Evolutionary conservation across 768 basidiomycete species (phyloP).

Genomic region (Rhodocollybia butyracea): DNA sequence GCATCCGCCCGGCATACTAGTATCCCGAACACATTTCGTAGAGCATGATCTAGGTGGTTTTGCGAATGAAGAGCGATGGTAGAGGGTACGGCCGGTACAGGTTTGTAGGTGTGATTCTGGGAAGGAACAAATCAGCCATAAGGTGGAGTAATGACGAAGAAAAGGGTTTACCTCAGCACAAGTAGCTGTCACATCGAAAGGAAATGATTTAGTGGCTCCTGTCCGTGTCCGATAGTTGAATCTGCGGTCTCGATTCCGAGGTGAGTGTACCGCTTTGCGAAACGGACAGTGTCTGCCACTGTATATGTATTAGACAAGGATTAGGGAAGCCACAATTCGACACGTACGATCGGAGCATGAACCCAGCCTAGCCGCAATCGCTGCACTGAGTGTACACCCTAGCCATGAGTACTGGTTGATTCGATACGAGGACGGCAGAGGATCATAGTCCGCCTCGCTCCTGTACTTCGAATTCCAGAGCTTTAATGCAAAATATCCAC

Average conservation of each 20-base stretch:
- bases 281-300: constrained; percentile 57
- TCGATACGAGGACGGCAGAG: constrained; percentile 62
- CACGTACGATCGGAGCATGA: constrained; percentile 41
- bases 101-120: constrained; percentile 53
- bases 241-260: constrained; percentile 68
- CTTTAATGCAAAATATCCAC: constrained; percentile 59
- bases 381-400: constrained; percentile 88
- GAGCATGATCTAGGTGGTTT: constrained; percentile 43
- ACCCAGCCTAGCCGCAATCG: constrained; percentile 67
- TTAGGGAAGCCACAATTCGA: neutral
- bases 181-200: constrained; percentile 49
- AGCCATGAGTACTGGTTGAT: constrained; percentile 81
- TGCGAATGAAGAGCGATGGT: constrained; percentile 57
- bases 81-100: constrained; percentile 81
- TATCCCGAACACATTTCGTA: constrained; percentile 80
- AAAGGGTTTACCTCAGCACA: constrained; percentile 47
- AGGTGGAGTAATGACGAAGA: neutral
- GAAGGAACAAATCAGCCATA: neutral
- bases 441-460: constrained; percentile 35
- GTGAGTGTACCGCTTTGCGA: constrained; percentile 72
- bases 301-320: neutral
- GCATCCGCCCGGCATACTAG: constrained; percentile 80
- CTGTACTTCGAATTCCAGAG: no score
- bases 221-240: constrained; percentile 62
- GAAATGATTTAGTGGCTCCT: constrained; percentile 86